phyloP scores from a whole-genome alignment of 495 filamentous ascomycete genomes.

The Aspergillus steynii region DNA sequence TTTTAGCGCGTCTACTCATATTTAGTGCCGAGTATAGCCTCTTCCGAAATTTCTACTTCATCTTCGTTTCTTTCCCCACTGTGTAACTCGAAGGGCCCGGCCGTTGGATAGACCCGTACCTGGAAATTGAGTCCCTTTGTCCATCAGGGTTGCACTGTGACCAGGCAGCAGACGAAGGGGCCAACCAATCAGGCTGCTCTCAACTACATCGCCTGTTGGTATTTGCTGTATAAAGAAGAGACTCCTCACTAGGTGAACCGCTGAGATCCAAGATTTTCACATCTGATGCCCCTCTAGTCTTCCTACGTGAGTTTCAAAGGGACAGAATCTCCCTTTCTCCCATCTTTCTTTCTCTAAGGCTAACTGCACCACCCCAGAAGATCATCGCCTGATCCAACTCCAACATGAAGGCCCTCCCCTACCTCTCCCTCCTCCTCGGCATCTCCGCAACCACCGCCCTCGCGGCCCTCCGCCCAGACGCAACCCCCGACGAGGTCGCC shows the following conservation, averaged over 20 bases:
- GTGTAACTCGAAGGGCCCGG: too few species aligned
- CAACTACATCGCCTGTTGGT: slow-evolving; percentile 14
- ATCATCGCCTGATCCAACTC: slow-evolving; percentile 13
- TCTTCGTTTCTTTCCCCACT: too few species aligned
- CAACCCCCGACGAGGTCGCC: slow-evolving; percentile 24
- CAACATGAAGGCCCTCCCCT: slow-evolving; percentile 23
- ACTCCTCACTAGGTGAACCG: slow-evolving; percentile 11
- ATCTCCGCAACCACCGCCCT: slow-evolving; percentile 22
- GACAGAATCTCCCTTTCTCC: slow-evolving; percentile 16
- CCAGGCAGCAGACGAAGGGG: slow-evolving; percentile 20
- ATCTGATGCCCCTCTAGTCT: slow-evolving; percentile 15
- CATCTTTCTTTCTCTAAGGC: slow-evolving; percentile 15
- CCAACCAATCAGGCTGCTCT: slow-evolving; percentile 19
- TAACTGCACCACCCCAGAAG: slow-evolving; percentile 18
- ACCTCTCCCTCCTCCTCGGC: slow-evolving; percentile 21
- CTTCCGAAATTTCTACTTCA: too few species aligned
- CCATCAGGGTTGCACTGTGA: slow-evolving; percentile 18
- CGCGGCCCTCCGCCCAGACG: slow-evolving; percentile 20
- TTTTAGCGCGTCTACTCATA: too few species aligned
- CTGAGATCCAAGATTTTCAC: slow-evolving; percentile 14
- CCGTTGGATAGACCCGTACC: slow-evolving; percentile 16
- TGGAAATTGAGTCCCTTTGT: slow-evolving; percentile 13
- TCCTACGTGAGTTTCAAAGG: slow-evolving; percentile 17
- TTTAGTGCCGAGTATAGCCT: too few species aligned
- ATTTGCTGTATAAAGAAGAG: slow-evolving; percentile 22